Percentiles rank a stretch among this genome's conserved stretches.
These are phyloP conservation scores for Stenocarpella maydis DNA, from an alignment of 2,329 filamentous ascomycete species.

Conservation along the genomic window DNA sequence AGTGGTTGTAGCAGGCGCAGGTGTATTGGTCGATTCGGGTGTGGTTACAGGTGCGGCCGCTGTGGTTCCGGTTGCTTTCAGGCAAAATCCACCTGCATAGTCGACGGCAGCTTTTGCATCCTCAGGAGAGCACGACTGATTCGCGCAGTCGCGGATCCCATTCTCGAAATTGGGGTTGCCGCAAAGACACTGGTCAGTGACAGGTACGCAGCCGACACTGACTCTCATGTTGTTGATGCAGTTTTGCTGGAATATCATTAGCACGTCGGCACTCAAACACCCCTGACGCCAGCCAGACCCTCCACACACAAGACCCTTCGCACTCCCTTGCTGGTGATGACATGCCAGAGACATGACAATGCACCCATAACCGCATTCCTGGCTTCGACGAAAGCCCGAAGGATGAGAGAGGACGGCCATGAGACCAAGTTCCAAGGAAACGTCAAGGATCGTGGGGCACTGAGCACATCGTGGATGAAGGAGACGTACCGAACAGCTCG, in stretches of 20 bases:
- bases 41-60: slow-evolving; percentile 16
- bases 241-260: slow-evolving; percentile 18
- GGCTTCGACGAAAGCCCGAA: too few relatives aligned
- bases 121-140: slow-evolving; percentile 36
- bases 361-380: background rate
- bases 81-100: slow-evolving; percentile 38
- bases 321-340: background rate
- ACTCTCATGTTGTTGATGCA: slow-evolving; percentile 25
- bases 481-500: slow-evolving; percentile 33
- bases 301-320: too few relatives aligned
- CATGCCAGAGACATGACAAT: background rate
- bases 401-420: background rate
- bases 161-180: slow-evolving; percentile 35
- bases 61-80: slow-evolving; percentile 19
- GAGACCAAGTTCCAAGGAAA: background rate
- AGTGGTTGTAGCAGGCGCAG: slow-evolving; percentile 25
- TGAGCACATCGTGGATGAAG: background rate
- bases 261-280: background rate
- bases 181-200: slow-evolving; percentile 39
- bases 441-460: background rate
- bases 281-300: background rate
- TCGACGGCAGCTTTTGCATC: slow-evolving; percentile 35
- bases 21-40: slow-evolving; percentile 2
- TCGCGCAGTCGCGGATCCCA: slow-evolving; percentile 38
- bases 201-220: slow-evolving; percentile 32